Percentiles rank a stretch among this genome's conserved stretches.
phyloP scores from a whole-genome alignment of 116 monocot species.

The Phalaenopsis hybrid region DNA sequence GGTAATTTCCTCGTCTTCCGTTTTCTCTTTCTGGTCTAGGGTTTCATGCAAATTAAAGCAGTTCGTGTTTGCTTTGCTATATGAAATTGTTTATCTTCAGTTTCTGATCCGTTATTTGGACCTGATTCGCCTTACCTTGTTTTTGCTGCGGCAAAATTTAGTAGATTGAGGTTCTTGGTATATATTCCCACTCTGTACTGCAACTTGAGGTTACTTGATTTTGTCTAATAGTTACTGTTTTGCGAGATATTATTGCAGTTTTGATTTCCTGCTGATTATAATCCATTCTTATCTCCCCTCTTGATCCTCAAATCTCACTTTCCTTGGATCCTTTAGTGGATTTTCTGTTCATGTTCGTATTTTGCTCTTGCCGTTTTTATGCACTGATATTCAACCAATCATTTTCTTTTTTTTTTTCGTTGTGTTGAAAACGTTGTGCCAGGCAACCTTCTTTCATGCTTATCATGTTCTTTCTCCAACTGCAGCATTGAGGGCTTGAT shows the following conservation, averaged over 20 bases:
- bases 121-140: not conserved
- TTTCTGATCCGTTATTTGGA: not conserved
- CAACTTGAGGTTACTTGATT: too few species aligned
- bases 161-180: not conserved
- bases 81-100: not conserved
- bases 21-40: not conserved
- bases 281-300: not conserved
- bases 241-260: not conserved
- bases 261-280: not conserved
- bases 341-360: not conserved
- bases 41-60: not conserved
- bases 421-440: not conserved
- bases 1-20: not conserved
- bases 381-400: not conserved
- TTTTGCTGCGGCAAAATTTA: conserved; percentile 1
- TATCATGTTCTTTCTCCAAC: conserved; percentile 10
- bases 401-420: not conserved
- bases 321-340: not conserved
- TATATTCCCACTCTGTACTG: too few species aligned
- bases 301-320: not conserved
- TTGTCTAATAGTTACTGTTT: not conserved
- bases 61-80: not conserved
- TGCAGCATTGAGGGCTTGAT: conserved; percentile 16
- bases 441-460: not conserved
- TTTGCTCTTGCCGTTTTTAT: not conserved